phyloP scores from a whole-genome alignment of 148 eudicot species.

The Nepenthes mirabilis region DNA sequence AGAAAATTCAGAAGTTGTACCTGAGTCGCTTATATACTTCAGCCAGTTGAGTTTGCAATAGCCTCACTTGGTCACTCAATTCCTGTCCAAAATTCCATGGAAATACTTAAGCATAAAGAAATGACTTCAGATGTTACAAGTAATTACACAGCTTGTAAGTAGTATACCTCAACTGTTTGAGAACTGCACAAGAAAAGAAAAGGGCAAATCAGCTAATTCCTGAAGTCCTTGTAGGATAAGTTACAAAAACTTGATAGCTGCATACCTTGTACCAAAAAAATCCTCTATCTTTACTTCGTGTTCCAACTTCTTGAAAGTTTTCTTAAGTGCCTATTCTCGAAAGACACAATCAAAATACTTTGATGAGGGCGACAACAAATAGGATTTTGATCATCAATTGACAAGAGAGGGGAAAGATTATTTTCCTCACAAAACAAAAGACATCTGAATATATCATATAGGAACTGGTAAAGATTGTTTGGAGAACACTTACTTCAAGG shows the following conservation, averaged over 20 bases:
- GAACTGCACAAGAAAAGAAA: slow-evolving; percentile 36
- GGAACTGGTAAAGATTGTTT: not conserved
- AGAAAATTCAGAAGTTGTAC: slow-evolving; percentile 14
- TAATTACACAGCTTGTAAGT: not conserved
- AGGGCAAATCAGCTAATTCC: slow-evolving; percentile 14
- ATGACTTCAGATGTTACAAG: slow-evolving; percentile 1
- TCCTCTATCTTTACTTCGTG: slow-evolving; percentile 61
- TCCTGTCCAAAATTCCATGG: slow-evolving; percentile 29
- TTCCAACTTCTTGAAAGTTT: slow-evolving; percentile 70
- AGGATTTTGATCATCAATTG: not conserved
- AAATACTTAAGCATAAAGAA: slow-evolving; percentile 3
- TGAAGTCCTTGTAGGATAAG: not conserved
- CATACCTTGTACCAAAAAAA: slow-evolving; percentile 59
- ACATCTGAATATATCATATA: not conserved
- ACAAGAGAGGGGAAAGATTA: not conserved
- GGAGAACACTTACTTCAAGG: slow-evolving; percentile 65
- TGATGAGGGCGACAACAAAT: not conserved
- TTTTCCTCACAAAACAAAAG: not conserved
- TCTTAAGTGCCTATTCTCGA: slow-evolving; percentile 44
- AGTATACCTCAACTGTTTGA: slow-evolving; percentile 51
- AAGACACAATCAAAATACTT: slow-evolving; percentile 5
- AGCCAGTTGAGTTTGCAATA: slow-evolving; percentile 37
- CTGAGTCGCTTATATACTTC: slow-evolving; percentile 44
- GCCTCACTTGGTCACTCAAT: slow-evolving; percentile 27
- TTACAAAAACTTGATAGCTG: slow-evolving; percentile 5